Evolutionary conservation across 1,284 basidiomycete genomes (phyloP).

Genomic region (Boletus sp.): DNA sequence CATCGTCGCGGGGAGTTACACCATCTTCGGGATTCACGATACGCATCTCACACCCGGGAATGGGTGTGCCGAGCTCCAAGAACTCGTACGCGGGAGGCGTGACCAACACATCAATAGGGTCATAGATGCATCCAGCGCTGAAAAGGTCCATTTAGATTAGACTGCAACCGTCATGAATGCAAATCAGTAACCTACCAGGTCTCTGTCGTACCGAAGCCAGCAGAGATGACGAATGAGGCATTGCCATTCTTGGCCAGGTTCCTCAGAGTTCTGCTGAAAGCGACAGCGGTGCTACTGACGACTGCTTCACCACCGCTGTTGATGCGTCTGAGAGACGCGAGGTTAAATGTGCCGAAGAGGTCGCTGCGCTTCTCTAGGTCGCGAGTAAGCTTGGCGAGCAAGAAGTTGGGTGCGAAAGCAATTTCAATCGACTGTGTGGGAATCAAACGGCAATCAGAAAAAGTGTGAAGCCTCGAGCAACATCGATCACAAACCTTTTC

Average conservation of each 20-base stretch:
- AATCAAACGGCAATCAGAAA: not conserved
- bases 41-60: constrained; percentile 30
- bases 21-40: constrained; percentile 34
- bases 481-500: constrained; percentile 20
- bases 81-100: constrained; percentile 25
- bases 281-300: constrained; percentile 36
- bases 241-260: constrained; percentile 28
- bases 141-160: not conserved
- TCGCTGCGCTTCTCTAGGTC: constrained; percentile 29
- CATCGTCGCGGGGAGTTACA: constrained; percentile 21
- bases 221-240: constrained; percentile 33
- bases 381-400: constrained; percentile 38
- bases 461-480: not conserved
- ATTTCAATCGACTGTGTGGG: constrained; percentile 25
- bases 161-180: too few relatives aligned
- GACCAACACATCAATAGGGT: constrained; percentile 20
- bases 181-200: constrained; percentile 30
- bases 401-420: constrained; percentile 45
- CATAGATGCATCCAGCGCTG: constrained; percentile 40
- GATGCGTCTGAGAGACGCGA: constrained; percentile 22
- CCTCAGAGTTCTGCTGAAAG: constrained; percentile 35
- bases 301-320: constrained; percentile 41
- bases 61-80: constrained; percentile 30
- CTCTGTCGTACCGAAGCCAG: constrained; percentile 46
- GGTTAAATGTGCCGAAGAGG: constrained; percentile 23